Base-by-base conservation (phyloP, 345 rosid species). In the Gossypium ekmanianum region DNA sequence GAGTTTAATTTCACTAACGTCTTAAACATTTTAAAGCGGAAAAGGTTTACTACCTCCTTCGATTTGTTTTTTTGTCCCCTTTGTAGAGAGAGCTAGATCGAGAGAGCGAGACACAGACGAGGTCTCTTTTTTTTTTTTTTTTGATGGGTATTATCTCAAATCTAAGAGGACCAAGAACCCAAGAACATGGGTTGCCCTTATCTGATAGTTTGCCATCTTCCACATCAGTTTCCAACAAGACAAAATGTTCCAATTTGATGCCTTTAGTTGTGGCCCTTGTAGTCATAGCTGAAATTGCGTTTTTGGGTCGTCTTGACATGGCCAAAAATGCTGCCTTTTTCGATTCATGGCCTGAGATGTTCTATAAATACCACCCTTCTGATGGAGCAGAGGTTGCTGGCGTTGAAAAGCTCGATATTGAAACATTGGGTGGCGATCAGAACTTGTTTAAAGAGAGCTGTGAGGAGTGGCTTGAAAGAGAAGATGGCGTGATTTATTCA, bases 271-370 rank as follows among this genome's bases (percentile, higher is more conserved):
- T 94, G 54, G 84, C 84, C 43, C 76, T 94, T 12, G 94, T 90
- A 34, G 88, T 93, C 57, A 66, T 89, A 48, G 90, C 87, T 9
- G 98, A 92, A 88, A 87, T 93, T 77, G 87, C 83, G 72, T 90
- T 94, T 74, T 84, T 94, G 85, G 90, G 96, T 86, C 90, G 90
- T 43, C 91, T 94, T 47, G 95, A 92, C 54, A 82, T 89, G 83
- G 84, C 82, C 12, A 88, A 88, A 73, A 88, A 87, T 72, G 88
- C 83, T 11, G 88, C 85, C 75, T 50, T 87, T 55, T 82, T 91
- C 57, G 92, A 93, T 82, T 87, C 95, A 10, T 86, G 88, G 91
- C 88, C 94, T 47, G 97, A 85, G 58, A 80, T 90, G 74, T 82
- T 91, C 78, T 48, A 81, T 10, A 83, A 66, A 39, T 78, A 88